Percentiles rank a stretch among this genome's conserved stretches.
phyloP scores from a whole-genome alignment of 768 basidiomycete genomes.

The Suillus lakei region DNA sequence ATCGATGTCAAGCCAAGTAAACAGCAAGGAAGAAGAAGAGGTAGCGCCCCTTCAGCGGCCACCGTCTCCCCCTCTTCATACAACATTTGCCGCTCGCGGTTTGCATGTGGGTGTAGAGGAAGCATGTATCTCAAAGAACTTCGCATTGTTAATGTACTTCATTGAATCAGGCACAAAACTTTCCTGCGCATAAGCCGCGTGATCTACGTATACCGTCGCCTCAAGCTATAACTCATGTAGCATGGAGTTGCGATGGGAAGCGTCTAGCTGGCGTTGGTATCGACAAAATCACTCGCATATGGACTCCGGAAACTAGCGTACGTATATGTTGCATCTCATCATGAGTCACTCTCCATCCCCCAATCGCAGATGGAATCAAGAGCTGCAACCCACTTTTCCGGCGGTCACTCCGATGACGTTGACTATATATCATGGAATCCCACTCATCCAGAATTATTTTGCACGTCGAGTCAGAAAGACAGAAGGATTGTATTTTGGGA shows the following conservation, averaged over 20 bases:
- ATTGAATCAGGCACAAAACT: slow-evolving; percentile 66
- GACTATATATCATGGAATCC: slow-evolving; percentile 88
- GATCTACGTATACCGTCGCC: slow-evolving; percentile 69
- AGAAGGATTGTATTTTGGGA: slow-evolving; percentile 83
- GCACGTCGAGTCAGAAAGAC: slow-evolving; percentile 79
- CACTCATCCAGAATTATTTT: slow-evolving; percentile 82
- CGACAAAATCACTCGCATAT: slow-evolving; percentile 78
- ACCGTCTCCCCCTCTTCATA: slow-evolving; percentile 74
- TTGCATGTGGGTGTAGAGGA: slow-evolving; percentile 59
- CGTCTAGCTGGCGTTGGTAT: slow-evolving; percentile 82
- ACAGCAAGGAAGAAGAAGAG: slow-evolving; percentile 60
- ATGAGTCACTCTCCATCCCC: background rate
- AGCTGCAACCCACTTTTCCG: slow-evolving; percentile 65
- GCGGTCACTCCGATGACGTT: slow-evolving; percentile 79
- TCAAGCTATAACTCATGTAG: slow-evolving; percentile 74
- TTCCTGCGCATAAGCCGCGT: slow-evolving; percentile 80
- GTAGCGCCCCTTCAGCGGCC: slow-evolving; percentile 59
- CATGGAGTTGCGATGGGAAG: slow-evolving; percentile 86
- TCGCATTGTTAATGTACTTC: slow-evolving; percentile 16
- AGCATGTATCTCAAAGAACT: slow-evolving; percentile 2
- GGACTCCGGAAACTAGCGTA: slow-evolving; percentile 80
- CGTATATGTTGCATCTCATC: slow-evolving; percentile 30
- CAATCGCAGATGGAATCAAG: slow-evolving; percentile 68
- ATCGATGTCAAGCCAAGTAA: slow-evolving; percentile 31
- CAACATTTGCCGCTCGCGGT: slow-evolving; percentile 70